A percentile compares a stretch with the other conserved stretches of the same genome.
Evolutionary conservation across 2,329 filamentous ascomycete genomes (phyloP).

Genomic region (Claviceps sp.): DNA sequence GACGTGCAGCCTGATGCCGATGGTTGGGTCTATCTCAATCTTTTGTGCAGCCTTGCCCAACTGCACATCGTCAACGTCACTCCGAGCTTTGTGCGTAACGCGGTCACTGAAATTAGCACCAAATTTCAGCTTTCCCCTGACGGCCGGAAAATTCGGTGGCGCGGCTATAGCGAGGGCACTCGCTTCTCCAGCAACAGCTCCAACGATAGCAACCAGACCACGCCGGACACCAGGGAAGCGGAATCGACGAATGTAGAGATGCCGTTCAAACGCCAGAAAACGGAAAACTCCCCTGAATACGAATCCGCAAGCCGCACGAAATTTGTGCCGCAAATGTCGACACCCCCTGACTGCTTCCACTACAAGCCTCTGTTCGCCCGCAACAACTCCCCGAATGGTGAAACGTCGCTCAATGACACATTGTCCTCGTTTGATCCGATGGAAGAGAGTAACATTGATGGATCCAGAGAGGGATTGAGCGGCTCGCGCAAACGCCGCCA

Average conservation of each 20-base stretch:
- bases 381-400: constrained; percentile 31
- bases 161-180: constrained; percentile 52
- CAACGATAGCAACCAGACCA: constrained; percentile 32
- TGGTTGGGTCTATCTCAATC: constrained; percentile 72
- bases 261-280: constrained; percentile 33
- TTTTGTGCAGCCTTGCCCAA: constrained; percentile 71
- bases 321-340: constrained; percentile 23
- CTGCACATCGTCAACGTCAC: constrained; percentile 78
- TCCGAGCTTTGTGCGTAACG: constrained; percentile 59
- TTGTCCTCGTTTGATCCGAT: constrained; percentile 32
- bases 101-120: constrained; percentile 55
- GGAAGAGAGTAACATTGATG: constrained; percentile 35
- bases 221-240: constrained; percentile 36
- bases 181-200: constrained; percentile 51
- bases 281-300: constrained; percentile 20
- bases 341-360: constrained; percentile 38
- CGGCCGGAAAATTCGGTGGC: constrained; percentile 69
- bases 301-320: constrained; percentile 27
- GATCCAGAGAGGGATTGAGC: constrained; percentile 32
- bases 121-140: constrained; percentile 68
- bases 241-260: constrained; percentile 28
- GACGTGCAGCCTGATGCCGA: constrained; percentile 49
- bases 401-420: constrained; percentile 35
- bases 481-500: constrained; percentile 41
- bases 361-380: constrained; percentile 51